These are phyloP conservation scores for Zasmidium citrigriseum DNA, from an alignment of 2,329 filamentous ascomycete genomes.

Conservation along the genomic window DNA sequence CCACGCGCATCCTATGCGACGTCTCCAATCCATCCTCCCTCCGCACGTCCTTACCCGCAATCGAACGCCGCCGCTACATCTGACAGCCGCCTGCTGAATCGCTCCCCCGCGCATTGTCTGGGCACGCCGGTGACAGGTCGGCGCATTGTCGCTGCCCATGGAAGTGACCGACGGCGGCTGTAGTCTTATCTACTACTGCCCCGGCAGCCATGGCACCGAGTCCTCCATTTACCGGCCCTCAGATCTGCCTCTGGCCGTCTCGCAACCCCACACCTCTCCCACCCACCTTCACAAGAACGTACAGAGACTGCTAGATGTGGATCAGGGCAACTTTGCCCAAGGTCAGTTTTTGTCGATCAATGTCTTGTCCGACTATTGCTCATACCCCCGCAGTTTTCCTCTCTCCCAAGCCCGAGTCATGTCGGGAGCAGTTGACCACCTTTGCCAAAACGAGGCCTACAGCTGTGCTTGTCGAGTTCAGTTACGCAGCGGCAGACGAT, in stretches of 20 bases:
- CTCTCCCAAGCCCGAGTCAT: slow-evolving; percentile 27
- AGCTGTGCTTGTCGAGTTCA: slow-evolving; percentile 31
- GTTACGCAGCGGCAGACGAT: slow-evolving; percentile 12
- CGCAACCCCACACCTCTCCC: background rate
- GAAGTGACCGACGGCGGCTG: slow-evolving; percentile 31
- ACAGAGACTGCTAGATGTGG: slow-evolving; percentile 32
- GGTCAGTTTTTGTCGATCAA: slow-evolving; percentile 21
- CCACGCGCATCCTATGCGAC: background rate
- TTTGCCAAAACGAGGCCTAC: slow-evolving; percentile 27
- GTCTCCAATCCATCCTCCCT: background rate
- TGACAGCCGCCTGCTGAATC: background rate
- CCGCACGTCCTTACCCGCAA: background rate
- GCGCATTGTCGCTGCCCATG: slow-evolving; percentile 22
- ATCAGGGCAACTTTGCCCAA: slow-evolving; percentile 34
- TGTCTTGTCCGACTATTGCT: slow-evolving; percentile 4
- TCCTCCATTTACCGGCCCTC: slow-evolving; percentile 19
- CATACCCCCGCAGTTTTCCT: slow-evolving; percentile 29
- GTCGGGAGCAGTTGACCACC: slow-evolving; percentile 25
- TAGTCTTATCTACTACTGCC: slow-evolving; percentile 36
- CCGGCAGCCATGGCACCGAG: slow-evolving; percentile 12
- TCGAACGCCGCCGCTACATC: background rate
- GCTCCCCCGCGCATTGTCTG: background rate
- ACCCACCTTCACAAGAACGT: slow-evolving; percentile 28
- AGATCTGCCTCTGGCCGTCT: slow-evolving; percentile 16
- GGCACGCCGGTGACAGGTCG: background rate